Evolutionary conservation across 1,284 basidiomycete genomes (phyloP), one percentile per base, ranked within the genome.

Genomic region (Trichosporon asahii): DNA sequence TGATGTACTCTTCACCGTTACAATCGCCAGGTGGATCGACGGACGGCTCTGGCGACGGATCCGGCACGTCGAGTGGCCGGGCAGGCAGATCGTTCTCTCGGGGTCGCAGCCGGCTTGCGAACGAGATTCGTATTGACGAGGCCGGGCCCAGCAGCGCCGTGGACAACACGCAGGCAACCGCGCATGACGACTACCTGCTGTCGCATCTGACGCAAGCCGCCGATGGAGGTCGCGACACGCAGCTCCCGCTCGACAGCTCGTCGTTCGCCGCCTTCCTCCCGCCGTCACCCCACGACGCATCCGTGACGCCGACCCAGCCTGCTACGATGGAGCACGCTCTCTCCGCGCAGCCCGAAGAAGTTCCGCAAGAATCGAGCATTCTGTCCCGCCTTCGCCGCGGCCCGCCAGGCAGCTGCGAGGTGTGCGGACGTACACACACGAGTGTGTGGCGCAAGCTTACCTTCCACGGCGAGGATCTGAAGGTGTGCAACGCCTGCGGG

Each of bases 401-500:
- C 7, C 75, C 77, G 2, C 77, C 79, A 5, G 80, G 80, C 21
- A 81, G 78, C 65, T 82, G 81, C 67, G 80, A 81, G 72, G 78
- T 82, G 49, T 82, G 81, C 64, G 76, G 73, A 21, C 71, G 81
- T 29, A 81, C 79, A 9, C 76, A 80, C 64, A 82, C 81, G n/a
- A 79, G 74, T 21, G 79, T 79, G 18, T 82, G 81, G 81, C 73
- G 81, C 57, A 82, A 81, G 67, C 67, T 82, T 9, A 61, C 66
- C 2, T 68, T 79, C 4, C 76, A 72, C 12, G 76, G 76, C 18
- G 72, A 78, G 25, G 76, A 79, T 21, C 70, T 75, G 25, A 77
- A 79, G 49, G 81, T 82, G 21, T 82, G 81, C 71, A 82, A 82
- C 71, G 74, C 81, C 1, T 82, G 81, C 60, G 81, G 81, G 3